These are phyloP conservation scores for Flaveria sonorensis DNA, from an alignment of 129 eudicot genomes.

Conservation along the genomic window DNA sequence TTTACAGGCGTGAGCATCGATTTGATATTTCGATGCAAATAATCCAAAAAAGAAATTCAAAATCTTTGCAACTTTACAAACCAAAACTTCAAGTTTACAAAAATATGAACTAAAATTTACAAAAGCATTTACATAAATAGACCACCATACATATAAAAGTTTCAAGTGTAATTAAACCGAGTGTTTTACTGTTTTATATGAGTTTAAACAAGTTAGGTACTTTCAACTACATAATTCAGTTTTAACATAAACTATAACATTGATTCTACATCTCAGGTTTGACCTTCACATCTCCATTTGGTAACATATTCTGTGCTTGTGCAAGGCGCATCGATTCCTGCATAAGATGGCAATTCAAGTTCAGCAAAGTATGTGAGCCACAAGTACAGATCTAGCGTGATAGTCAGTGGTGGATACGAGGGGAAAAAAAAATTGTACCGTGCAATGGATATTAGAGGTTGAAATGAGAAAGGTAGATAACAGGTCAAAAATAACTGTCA, in stretches of 20 bases:
- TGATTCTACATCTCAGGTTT: slow-evolving; percentile 58
- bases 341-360: slow-evolving; percentile 27
- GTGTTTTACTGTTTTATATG: slow-evolving; percentile 1
- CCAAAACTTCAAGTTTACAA: not conserved
- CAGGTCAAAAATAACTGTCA: not conserved
- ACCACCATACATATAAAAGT: slow-evolving; percentile 9
- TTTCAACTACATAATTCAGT: slow-evolving; percentile 22
- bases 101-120: not conserved
- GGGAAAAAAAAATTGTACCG: not conserved
- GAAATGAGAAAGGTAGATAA: not conserved
- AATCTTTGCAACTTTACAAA: not conserved
- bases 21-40: not conserved
- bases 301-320: slow-evolving; percentile 69
- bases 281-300: slow-evolving; percentile 83
- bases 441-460: not conserved
- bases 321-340: slow-evolving; percentile 77
- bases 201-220: not conserved
- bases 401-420: not conserved
- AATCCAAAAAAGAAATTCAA: too few species aligned
- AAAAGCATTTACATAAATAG: not conserved
- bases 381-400: not conserved
- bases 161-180: slow-evolving; percentile 1
- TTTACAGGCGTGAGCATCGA: too few species aligned
- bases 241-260: slow-evolving; percentile 17
- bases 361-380: slow-evolving; percentile 13